phyloP scores from a whole-genome alignment of 139 green algal genomes.

The Auxenochlorella protothecoides region DNA sequence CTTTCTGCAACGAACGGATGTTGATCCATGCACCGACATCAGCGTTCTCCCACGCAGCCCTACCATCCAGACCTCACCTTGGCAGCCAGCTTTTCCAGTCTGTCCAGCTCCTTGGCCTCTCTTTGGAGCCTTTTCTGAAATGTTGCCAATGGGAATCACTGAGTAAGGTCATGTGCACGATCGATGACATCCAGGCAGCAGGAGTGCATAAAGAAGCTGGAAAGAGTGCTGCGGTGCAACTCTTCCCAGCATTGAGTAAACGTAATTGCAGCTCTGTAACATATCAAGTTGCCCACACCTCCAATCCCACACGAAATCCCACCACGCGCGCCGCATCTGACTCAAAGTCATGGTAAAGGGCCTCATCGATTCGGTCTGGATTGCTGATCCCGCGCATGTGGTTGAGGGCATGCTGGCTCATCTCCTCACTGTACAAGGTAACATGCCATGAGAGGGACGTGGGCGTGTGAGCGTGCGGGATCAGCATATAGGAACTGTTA shows the following conservation, averaged over 20 bases:
- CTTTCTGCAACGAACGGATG: too few species aligned
- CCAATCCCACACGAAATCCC: neutral
- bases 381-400: slow-evolving; percentile 66
- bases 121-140: slow-evolving; percentile 68
- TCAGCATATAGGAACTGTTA: neutral
- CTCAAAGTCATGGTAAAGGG: slow-evolving; percentile 89
- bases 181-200: too few species aligned
- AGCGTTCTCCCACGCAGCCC: too few species aligned
- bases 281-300: slow-evolving; percentile 28
- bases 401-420: slow-evolving; percentile 65
- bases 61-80: slow-evolving; percentile 32
- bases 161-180: neutral
- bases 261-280: neutral
- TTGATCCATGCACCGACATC: too few species aligned
- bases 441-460: neutral
- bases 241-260: too few species aligned
- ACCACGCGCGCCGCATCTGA: slow-evolving; percentile 43
- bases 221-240: neutral
- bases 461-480: neutral
- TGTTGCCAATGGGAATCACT: neutral
- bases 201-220: too few species aligned
- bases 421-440: slow-evolving; percentile 54
- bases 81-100: slow-evolving; percentile 52
- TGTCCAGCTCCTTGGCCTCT: slow-evolving; percentile 68
- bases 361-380: slow-evolving; percentile 67